Evolutionary conservation across 768 basidiomycete species (phyloP).

Genomic region (Mycena epipterygia): DNA sequence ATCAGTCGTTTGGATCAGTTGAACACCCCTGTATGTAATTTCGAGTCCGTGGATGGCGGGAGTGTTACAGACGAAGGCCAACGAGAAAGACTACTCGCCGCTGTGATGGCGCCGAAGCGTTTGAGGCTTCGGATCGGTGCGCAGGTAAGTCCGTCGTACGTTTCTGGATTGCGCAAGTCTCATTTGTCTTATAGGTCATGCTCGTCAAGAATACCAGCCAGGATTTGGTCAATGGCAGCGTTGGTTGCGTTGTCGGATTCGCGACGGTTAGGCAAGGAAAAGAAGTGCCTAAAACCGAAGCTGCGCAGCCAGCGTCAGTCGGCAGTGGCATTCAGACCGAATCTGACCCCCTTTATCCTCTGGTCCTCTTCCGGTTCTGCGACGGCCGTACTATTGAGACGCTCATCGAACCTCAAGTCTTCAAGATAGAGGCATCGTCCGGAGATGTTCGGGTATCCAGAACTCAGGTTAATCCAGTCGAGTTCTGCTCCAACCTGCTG

Average conservation of each 20-base stretch:
- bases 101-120: conserved; percentile 87
- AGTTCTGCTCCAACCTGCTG: conserved; percentile 74
- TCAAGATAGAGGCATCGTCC: neutral
- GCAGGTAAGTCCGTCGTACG: conserved; percentile 56
- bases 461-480: conserved; percentile 80
- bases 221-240: conserved; percentile 91
- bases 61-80: conserved; percentile 53
- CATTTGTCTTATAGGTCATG: conserved; percentile 84
- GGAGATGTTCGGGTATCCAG: neutral
- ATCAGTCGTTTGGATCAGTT: conserved; percentile 72
- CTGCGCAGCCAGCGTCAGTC: no score
- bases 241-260: conserved; percentile 88
- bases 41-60: conserved; percentile 74
- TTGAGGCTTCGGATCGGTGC: conserved; percentile 82
- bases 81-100: conserved; percentile 81
- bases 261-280: conserved; percentile 11
- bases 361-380: neutral
- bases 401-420: neutral
- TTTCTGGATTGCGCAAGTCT: conserved; percentile 41
- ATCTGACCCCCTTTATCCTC: no score
- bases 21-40: conserved; percentile 65
- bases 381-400: neutral
- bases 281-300: neutral
- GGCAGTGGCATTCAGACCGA: no score
- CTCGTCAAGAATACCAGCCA: conserved; percentile 95